phyloP scores from a whole-genome alignment of 1,284 basidiomycete genomes.

The Microbotryum intermedium region DNA sequence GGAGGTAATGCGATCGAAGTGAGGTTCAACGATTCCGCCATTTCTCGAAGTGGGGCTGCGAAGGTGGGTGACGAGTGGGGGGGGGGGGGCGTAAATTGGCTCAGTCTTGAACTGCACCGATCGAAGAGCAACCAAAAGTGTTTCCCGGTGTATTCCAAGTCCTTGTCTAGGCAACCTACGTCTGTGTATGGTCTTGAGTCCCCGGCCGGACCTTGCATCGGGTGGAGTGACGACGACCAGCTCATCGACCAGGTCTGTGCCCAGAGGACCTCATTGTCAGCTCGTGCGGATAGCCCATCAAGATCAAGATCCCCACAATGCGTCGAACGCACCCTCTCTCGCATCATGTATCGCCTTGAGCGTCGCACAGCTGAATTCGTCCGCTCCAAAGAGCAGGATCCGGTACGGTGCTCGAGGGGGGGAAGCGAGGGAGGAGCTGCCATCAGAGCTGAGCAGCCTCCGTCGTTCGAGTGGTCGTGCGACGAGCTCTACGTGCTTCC shows the following conservation, averaged over 20 bases:
- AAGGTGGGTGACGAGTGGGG: neutral
- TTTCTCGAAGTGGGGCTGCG: conserved; percentile 22
- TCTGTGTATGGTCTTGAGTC: conserved; percentile 13
- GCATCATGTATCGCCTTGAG: conserved; percentile 49
- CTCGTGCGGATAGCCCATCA: neutral
- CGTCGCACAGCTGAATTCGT: conserved; percentile 59
- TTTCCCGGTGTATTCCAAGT: too few species aligned
- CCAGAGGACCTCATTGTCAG: neutral
- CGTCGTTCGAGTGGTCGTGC: too few species aligned
- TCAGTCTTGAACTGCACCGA: too few species aligned
- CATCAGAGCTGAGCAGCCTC: too few species aligned
- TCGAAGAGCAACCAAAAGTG: too few species aligned
- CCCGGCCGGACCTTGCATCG: conserved; percentile 17
- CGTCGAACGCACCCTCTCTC: conserved; percentile 17
- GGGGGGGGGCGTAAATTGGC: too few species aligned
- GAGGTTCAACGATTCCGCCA: conserved; percentile 24
- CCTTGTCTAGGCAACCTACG: too few species aligned
- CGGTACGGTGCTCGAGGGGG: conserved; percentile 39
- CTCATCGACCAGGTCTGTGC: conserved; percentile 21
- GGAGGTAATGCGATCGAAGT: conserved; percentile 13
- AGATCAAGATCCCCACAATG: neutral
- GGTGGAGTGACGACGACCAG: conserved; percentile 29
- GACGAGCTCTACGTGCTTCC: too few species aligned
- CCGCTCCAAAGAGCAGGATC: conserved; percentile 62
- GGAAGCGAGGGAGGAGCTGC: too few species aligned